Evolutionary conservation across 1,139 yeast species (phyloP).

Genomic region (Sugiyamaella neomexicana): DNA sequence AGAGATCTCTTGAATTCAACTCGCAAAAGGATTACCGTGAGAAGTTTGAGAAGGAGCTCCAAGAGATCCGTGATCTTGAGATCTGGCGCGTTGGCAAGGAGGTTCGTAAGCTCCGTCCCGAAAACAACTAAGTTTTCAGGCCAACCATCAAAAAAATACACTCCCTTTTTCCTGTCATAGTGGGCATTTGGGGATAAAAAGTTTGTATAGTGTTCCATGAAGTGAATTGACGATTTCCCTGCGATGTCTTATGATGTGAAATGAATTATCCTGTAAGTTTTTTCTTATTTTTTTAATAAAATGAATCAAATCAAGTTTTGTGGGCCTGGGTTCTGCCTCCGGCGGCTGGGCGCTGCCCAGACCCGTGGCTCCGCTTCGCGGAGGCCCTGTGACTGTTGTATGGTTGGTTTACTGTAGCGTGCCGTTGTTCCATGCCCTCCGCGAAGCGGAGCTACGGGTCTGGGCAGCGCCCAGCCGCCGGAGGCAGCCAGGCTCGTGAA

Average conservation of each 20-base stretch:
- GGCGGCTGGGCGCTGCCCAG: neutral
- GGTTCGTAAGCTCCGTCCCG: constrained; percentile 99
- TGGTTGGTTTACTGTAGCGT: too few relatives aligned
- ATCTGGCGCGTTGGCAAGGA: constrained; percentile 99
- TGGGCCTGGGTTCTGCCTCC: neutral
- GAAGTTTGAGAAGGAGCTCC: constrained; percentile 89
- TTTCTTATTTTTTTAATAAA: neutral
- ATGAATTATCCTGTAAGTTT: constrained; percentile 7
- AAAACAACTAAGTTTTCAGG: constrained; percentile 61
- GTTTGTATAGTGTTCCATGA: constrained; percentile 28
- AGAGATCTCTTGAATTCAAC: constrained; percentile 98
- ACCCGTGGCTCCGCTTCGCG: neutral
- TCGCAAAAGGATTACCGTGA: constrained; percentile 97
- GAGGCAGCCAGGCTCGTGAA: neutral
- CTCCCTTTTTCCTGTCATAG: constrained; percentile 20
- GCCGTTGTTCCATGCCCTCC: too few relatives aligned
- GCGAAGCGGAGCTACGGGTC: constrained; percentile 1
- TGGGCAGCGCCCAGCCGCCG: neutral
- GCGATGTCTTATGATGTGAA: constrained; percentile 22
- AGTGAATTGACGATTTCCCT: constrained; percentile 25
- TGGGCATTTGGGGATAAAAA: constrained; percentile 25
- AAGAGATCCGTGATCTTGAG: constrained; percentile 93
- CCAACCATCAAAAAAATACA: constrained; percentile 10
- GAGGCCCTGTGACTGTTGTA: too few relatives aligned
- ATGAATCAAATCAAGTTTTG: neutral